A percentile compares a stretch with the other conserved stretches of the same genome.
These are phyloP conservation scores for Penicillium corylophilum DNA, from an alignment of 2,329 filamentous ascomycete genomes.

Conservation along the genomic window DNA sequence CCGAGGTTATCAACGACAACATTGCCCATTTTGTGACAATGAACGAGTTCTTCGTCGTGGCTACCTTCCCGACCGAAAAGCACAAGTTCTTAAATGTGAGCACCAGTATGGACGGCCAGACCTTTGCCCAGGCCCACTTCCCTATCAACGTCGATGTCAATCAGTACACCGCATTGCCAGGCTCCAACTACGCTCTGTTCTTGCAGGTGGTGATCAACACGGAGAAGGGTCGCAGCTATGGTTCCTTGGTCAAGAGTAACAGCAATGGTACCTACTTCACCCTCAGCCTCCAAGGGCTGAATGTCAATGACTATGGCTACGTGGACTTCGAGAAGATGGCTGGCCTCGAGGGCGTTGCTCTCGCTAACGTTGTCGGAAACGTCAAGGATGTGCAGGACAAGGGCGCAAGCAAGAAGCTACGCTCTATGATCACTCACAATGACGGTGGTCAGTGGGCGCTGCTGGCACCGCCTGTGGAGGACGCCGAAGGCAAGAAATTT, in stretches of 20 bases:
- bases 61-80: slow-evolving; percentile 63
- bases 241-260: slow-evolving; percentile 94
- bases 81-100: slow-evolving; percentile 71
- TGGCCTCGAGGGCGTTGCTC: slow-evolving; percentile 81
- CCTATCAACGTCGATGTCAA: slow-evolving; percentile 78
- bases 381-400: slow-evolving; percentile 60
- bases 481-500: slow-evolving; percentile 70
- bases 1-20: slow-evolving; percentile 64
- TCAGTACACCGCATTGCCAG: slow-evolving; percentile 90
- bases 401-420: slow-evolving; percentile 72
- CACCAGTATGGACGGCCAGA: slow-evolving; percentile 78
- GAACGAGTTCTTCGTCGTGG: slow-evolving; percentile 94
- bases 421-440: slow-evolving; percentile 93
- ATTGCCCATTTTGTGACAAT: slow-evolving; percentile 89
- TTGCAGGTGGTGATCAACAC: slow-evolving; percentile 82
- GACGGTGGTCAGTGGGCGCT: slow-evolving; percentile 86
- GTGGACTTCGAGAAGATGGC: slow-evolving; percentile 97
- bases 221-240: slow-evolving; percentile 65
- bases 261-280: slow-evolving; percentile 97
- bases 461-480: slow-evolving; percentile 68
- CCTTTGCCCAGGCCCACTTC: slow-evolving; percentile 81
- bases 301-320: slow-evolving; percentile 72
- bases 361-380: slow-evolving; percentile 85
- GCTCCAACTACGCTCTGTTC: slow-evolving; percentile 91
- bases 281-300: slow-evolving; percentile 75